A percentile compares a stretch with the other conserved stretches of the same genome.
These are phyloP conservation scores for Gastrolobium villosum DNA, from an alignment of 306 rosid genomes.

Conservation along the genomic window DNA sequence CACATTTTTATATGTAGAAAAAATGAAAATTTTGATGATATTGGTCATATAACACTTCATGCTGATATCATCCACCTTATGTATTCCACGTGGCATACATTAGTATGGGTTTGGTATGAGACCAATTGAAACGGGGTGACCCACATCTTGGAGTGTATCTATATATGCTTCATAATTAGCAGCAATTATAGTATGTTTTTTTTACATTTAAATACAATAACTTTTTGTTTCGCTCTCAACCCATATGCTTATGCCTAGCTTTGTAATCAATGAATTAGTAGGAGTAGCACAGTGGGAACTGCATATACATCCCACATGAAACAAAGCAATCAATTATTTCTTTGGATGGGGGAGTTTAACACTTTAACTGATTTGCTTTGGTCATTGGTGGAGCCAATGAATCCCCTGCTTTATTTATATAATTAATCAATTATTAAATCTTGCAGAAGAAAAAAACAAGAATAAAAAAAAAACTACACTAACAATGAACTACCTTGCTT, in stretches of 20 bases:
- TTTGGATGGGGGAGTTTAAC: conserved; percentile 46
- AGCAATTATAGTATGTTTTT: conserved; percentile 42
- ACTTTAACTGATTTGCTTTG: conserved; percentile 38
- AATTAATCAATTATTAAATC: conserved; percentile 47
- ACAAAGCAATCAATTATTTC: conserved; percentile 45
- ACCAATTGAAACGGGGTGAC: conserved; percentile 59
- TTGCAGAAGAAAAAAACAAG: conserved; percentile 40
- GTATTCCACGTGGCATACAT: conserved; percentile 67
- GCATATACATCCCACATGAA: conserved; percentile 46
- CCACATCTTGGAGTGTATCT: conserved; percentile 62
- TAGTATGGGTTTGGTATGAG: conserved; percentile 74
- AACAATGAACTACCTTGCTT: conserved; percentile 62
- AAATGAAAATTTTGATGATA: background rate
- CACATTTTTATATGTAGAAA: too few relatives aligned
- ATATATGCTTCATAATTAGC: conserved; percentile 43
- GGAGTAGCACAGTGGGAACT: conserved; percentile 41
- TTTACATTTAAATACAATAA: conserved; percentile 5
- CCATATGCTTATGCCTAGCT: conserved; percentile 29
- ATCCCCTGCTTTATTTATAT: conserved; percentile 16
- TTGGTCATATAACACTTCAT: conserved; percentile 81
- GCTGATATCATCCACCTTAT: conserved; percentile 73
- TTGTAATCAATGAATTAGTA: conserved; percentile 40
- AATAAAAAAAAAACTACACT: conserved; percentile 4
- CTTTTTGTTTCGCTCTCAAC: conserved; percentile 44
- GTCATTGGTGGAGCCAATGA: conserved; percentile 43